phyloP scores from a whole-genome alignment of 2,329 filamentous ascomycete species.

The Shiraia sp. region DNA sequence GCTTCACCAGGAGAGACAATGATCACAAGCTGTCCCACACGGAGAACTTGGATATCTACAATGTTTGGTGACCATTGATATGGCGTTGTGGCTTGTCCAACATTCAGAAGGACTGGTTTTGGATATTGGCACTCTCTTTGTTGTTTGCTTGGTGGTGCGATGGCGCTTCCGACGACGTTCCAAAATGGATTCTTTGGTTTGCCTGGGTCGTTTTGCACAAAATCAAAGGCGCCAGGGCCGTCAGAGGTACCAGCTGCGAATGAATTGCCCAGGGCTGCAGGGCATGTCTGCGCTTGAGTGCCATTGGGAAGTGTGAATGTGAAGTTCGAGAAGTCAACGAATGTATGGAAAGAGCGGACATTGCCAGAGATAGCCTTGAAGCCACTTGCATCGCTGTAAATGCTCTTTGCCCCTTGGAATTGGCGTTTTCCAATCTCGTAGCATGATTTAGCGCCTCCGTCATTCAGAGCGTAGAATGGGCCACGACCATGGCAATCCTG shows the following conservation, averaged over 20 bases:
- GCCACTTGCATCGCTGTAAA: constrained; percentile 58
- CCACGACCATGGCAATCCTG: constrained; percentile 75
- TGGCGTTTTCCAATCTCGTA: constrained; percentile 78
- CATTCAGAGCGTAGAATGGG: constrained; percentile 67
- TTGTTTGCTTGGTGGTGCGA: constrained; percentile 70
- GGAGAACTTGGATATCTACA: constrained; percentile 83
- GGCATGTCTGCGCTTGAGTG: constrained; percentile 72
- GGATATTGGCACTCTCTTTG: constrained; percentile 77
- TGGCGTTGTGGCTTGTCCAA: constrained; percentile 75
- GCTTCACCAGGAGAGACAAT: constrained; percentile 86
- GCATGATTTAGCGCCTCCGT: constrained; percentile 69
- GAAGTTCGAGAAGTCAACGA: constrained; percentile 78
- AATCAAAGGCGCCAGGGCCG: constrained; percentile 88
- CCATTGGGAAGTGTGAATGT: constrained; percentile 75
- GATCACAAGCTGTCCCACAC: constrained; percentile 82
- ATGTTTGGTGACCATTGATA: constrained; percentile 92
- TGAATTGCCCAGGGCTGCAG: constrained; percentile 85
- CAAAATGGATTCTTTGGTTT: constrained; percentile 80
- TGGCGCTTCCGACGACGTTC: constrained; percentile 71
- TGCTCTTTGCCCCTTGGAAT: constrained; percentile 61
- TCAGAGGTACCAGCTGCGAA: constrained; percentile 94
- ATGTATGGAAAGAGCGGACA: constrained; percentile 82
- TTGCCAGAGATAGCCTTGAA: constrained; percentile 62
- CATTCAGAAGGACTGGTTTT: constrained; percentile 86
- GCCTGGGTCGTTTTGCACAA: constrained; percentile 82